Conservation (phyloP, 176 grass and related monocot genomes). For the Paspalum vaginatum region DNA sequence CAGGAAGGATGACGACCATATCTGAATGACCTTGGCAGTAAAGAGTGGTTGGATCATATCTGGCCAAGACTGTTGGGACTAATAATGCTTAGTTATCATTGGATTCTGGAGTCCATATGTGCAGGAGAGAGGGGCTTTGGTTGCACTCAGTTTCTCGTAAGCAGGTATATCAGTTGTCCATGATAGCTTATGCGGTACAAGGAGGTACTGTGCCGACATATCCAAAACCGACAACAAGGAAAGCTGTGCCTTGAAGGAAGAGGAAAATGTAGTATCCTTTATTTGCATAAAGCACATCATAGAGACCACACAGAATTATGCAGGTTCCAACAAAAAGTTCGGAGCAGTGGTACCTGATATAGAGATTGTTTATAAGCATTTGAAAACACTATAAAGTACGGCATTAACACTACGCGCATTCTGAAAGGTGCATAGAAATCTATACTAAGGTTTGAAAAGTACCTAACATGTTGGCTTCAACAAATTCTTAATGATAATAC, state of each 20-base stretch:
- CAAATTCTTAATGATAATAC: constrained; percentile 1
- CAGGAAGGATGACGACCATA: background rate
- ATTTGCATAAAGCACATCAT: constrained; percentile 62
- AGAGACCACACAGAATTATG: constrained; percentile 67
- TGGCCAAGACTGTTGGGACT: background rate
- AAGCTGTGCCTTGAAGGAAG: constrained; percentile 69
- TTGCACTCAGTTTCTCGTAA: background rate
- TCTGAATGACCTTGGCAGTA: constrained; percentile 9
- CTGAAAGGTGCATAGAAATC: background rate
- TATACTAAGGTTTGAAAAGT: background rate
- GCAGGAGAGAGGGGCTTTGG: constrained; percentile 29
- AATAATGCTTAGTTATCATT: background rate
- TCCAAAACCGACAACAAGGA: constrained; percentile 74
- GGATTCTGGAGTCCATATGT: constrained; percentile 12
- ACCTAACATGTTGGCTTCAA: background rate
- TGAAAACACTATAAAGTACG: background rate
- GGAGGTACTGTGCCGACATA: constrained; percentile 69
- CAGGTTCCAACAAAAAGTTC: constrained; percentile 70
- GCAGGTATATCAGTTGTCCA: constrained; percentile 2
- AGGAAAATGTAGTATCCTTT: constrained; percentile 87
- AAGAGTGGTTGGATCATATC: constrained; percentile 34
- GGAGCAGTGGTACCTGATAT: constrained; percentile 66
- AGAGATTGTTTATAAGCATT: constrained; percentile 36
- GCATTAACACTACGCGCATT: background rate
- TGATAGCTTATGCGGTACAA: constrained; percentile 34